These are phyloP conservation scores for Lanmaoa pseudosensibilis DNA, from an alignment of 768 basidiomycete species.

Conservation along the genomic window DNA sequence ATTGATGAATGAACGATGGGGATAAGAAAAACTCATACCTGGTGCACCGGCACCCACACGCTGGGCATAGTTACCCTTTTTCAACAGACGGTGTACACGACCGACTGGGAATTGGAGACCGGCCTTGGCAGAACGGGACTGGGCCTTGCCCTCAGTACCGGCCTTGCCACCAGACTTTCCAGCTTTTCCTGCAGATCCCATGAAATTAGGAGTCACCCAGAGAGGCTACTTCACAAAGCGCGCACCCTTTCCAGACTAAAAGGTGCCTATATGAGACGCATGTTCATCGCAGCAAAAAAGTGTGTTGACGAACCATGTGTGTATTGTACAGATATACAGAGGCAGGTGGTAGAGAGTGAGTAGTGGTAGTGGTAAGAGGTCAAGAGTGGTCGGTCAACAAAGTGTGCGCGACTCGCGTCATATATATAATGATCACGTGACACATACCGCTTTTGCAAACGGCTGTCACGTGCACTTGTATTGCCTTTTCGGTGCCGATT, in stretches of 20 bases:
- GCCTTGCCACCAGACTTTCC: constrained; percentile 56
- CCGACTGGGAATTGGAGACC: constrained; percentile 87
- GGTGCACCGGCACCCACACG: constrained; percentile 90
- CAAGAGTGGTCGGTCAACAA: constrained; percentile 36
- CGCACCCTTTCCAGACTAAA: constrained; percentile 35
- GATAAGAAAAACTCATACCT: constrained; percentile 39
- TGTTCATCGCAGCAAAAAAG: background rate
- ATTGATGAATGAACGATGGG: background rate
- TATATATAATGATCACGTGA: constrained; percentile 38
- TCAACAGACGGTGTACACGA: constrained; percentile 88
- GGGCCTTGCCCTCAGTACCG: constrained; percentile 50
- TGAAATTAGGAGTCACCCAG: constrained; percentile 6
- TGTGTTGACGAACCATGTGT: constrained; percentile 27
- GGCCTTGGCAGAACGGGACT: constrained; percentile 72
- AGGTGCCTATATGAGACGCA: constrained; percentile 1
- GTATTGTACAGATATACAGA: constrained; percentile 23
- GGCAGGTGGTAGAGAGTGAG: constrained; percentile 1
- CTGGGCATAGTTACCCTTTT: constrained; percentile 85
- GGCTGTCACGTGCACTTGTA: too few relatives aligned
- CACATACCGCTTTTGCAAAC: background rate
- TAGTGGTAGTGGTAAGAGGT: constrained; percentile 29
- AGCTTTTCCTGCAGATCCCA: constrained; percentile 41
- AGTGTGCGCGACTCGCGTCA: constrained; percentile 30
- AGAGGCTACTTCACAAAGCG: background rate
- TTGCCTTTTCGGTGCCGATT: too few relatives aligned